These are phyloP conservation scores for Magnolia kwangsiensis DNA, from an alignment of 164 flowering plant genomes.

Conservation along the genomic window DNA sequence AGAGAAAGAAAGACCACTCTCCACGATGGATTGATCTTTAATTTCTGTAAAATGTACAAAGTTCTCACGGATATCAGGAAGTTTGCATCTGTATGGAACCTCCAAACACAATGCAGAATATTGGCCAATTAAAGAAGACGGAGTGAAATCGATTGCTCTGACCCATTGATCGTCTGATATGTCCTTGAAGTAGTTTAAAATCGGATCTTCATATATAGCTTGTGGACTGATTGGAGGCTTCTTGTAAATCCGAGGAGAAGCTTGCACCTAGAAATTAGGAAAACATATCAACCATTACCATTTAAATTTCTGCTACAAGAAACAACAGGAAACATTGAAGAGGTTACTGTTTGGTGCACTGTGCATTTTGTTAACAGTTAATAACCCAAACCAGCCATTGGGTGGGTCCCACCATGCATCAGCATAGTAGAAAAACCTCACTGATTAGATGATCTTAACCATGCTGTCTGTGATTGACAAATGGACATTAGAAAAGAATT, in stretches of 20 bases:
- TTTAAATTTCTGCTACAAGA: too few species aligned
- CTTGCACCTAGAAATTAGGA: conserved; percentile 39
- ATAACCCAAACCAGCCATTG: too few species aligned
- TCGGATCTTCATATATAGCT: conserved; percentile 16
- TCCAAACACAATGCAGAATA: conserved; percentile 77
- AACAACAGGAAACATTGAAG: too few species aligned
- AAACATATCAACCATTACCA: not conserved
- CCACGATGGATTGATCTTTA: conserved; percentile 31
- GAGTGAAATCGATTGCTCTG: conserved; percentile 69
- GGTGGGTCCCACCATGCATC: too few species aligned
- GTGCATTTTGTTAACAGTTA: too few species aligned
- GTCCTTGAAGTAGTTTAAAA: conserved; percentile 40
- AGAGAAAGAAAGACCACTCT: conserved; percentile 40
- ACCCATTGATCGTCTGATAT: conserved; percentile 61
- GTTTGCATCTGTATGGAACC: conserved; percentile 35
- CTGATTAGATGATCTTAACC: too few species aligned
- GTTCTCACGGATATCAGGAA: conserved; percentile 48
- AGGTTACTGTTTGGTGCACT: too few species aligned
- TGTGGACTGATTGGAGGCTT: conserved; percentile 22
- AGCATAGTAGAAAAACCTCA: too few species aligned
- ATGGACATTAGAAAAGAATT: too few species aligned
- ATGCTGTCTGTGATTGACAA: too few species aligned
- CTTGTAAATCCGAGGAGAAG: conserved; percentile 66
- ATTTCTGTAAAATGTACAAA: conserved; percentile 46
- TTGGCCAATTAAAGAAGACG: conserved; percentile 58